Conservation (phyloP, 352 stramenopile species). For the Pythium aquatile region DNA sequence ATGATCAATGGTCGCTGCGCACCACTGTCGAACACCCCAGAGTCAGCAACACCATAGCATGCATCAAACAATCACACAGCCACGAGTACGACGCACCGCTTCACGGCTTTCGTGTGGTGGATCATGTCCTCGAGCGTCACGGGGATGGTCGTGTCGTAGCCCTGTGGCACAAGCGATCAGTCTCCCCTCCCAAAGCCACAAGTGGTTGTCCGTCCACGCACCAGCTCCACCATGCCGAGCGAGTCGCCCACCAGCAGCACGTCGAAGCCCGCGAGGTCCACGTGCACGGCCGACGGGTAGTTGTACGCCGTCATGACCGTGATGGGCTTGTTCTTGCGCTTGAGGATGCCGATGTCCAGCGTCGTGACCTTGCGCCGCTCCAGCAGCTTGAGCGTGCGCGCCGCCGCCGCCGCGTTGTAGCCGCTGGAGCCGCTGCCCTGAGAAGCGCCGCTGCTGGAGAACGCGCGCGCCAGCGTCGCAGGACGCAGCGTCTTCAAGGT, state of each 20-base stretch:
- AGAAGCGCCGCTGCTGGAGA: slow-evolving; percentile 2
- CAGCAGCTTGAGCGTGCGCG: slow-evolving; percentile 80
- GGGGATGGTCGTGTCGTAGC: slow-evolving; percentile 88
- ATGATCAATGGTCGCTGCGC: slow-evolving; percentile 91
- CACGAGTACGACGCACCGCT: slow-evolving; percentile 48
- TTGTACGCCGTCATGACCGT: slow-evolving; percentile 99
- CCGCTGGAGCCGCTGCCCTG: slow-evolving; percentile 35
- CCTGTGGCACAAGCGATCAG: slow-evolving; percentile 33
- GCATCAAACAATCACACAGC: background rate
- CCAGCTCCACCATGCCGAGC: slow-evolving; percentile 97
- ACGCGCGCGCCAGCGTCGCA: slow-evolving; percentile 5
- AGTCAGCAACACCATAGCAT: background rate
- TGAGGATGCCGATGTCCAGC: slow-evolving; percentile 83
- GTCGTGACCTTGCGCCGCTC: slow-evolving; percentile 85
- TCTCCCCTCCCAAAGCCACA: background rate
- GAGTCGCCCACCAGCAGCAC: slow-evolving; percentile 98
- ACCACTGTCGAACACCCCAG: slow-evolving; percentile 33
- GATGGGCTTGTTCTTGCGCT: slow-evolving; percentile 95
- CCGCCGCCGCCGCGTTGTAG: slow-evolving; percentile 52
- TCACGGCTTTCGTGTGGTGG: slow-evolving; percentile 96
- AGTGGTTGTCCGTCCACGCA: slow-evolving; percentile 51
- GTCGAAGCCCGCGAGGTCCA: slow-evolving; percentile 98
- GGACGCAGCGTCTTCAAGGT: background rate
- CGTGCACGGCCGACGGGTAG: slow-evolving; percentile 95
- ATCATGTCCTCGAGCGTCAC: slow-evolving; percentile 99